Percentiles rank a stretch among this genome's conserved stretches.
phyloP scores from a whole-genome alignment of 2,329 filamentous ascomycete species.

The Rutstroemia sp. region DNA sequence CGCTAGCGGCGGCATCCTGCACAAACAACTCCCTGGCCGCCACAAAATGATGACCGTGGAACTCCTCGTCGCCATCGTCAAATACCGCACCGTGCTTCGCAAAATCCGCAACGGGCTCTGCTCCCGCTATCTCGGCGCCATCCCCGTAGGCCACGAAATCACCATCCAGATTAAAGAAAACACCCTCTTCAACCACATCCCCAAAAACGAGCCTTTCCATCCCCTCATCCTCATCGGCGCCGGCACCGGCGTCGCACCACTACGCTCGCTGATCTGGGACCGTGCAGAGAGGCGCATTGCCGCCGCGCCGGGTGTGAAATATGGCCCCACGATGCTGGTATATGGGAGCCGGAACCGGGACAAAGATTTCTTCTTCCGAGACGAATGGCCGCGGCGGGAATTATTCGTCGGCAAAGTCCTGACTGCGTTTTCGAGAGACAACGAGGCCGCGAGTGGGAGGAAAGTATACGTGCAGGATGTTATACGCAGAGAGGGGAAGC shows the following conservation, averaged over 20 bases:
- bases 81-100: constrained; percentile 82
- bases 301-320: constrained; percentile 14
- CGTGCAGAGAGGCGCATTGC: constrained; percentile 36
- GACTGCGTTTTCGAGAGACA: constrained; percentile 66
- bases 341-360: constrained; percentile 73
- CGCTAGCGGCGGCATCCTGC: constrained; percentile 56
- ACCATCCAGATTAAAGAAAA: constrained; percentile 38
- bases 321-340: constrained; percentile 50
- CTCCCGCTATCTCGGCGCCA: constrained; percentile 71
- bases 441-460: constrained; percentile 32
- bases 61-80: constrained; percentile 78
- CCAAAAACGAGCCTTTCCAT: constrained; percentile 33
- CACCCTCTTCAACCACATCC: constrained; percentile 38
- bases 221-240: constrained; percentile 72
- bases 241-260: constrained; percentile 80
- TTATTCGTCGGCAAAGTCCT: constrained; percentile 37
- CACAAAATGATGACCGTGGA: constrained; percentile 47
- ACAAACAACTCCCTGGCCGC: constrained; percentile 15
- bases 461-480: constrained; percentile 59
- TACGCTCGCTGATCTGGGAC: constrained; percentile 74
- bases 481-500: constrained; percentile 25
- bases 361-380: constrained; percentile 73
- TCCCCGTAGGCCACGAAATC: constrained; percentile 43
- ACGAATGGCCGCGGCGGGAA: constrained; percentile 59
- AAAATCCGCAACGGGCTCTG: constrained; percentile 81